Evolutionary conservation across 345 rosid species (phyloP).

Genomic region (Ceriops zippeliana): DNA sequence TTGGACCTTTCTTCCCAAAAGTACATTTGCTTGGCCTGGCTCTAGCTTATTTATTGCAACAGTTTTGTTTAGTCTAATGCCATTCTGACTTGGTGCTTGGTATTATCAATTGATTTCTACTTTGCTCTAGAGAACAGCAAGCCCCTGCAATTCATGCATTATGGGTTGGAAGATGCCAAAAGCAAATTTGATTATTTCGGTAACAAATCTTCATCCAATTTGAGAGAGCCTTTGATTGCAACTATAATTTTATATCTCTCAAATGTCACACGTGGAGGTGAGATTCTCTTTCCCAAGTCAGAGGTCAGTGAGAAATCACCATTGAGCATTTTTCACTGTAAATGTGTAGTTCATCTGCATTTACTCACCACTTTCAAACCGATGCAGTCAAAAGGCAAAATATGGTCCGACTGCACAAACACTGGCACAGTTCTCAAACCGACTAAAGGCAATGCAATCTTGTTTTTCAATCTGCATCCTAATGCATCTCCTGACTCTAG

Average conservation of each 20-base stretch:
- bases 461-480: constrained; percentile 63
- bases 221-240: constrained; percentile 54
- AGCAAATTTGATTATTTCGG: constrained; percentile 49
- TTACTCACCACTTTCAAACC: background rate
- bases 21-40: constrained; percentile 23
- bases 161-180: constrained; percentile 43
- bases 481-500: constrained; percentile 52
- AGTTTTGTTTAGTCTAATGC: background rate
- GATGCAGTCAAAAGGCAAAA: constrained; percentile 41
- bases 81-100: constrained; percentile 4
- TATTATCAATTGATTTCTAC: constrained; percentile 1
- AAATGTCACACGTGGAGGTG: constrained; percentile 64
- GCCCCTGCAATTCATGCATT: constrained; percentile 46
- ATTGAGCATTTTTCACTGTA: background rate
- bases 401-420: constrained; percentile 58
- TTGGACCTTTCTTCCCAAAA: constrained; percentile 86
- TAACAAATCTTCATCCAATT: constrained; percentile 31
- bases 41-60: background rate
- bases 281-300: constrained; percentile 63
- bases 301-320: constrained; percentile 45
- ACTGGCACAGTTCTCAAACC: constrained; percentile 49
- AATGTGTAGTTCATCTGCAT: background rate
- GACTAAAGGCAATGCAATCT: constrained; percentile 65
- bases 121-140: constrained; percentile 52
- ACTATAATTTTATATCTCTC: constrained; percentile 72